phyloP scores from a whole-genome alignment of 306 rosid genomes.

The Calophaca sinica region DNA sequence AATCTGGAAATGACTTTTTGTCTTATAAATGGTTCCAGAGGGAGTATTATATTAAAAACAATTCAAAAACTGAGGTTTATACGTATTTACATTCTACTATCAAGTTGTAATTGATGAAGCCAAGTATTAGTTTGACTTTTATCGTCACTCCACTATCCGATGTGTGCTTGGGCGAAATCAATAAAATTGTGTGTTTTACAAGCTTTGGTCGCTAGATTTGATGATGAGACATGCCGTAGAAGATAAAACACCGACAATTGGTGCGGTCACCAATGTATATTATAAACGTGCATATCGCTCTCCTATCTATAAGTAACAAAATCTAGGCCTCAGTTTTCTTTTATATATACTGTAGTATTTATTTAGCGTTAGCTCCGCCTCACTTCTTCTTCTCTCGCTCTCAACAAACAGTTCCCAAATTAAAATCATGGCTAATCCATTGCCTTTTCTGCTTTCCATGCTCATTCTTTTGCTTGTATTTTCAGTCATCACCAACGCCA shows the following conservation, averaged over 20 bases:
- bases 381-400: background rate
- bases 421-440: constrained; percentile 24
- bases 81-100: too few relatives aligned
- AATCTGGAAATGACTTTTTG: too few relatives aligned
- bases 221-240: constrained; percentile 49
- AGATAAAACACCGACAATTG: constrained; percentile 78
- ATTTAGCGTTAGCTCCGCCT: background rate
- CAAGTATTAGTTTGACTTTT: too few relatives aligned
- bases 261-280: constrained; percentile 61
- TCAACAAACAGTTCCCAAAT: background rate
- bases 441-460: constrained; percentile 22
- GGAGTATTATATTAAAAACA: too few relatives aligned
- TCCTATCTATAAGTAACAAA: background rate
- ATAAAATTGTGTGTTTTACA: constrained; percentile 27
- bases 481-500: background rate
- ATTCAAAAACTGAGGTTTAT: too few relatives aligned
- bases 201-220: constrained; percentile 38
- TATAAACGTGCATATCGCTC: constrained; percentile 41
- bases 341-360: background rate
- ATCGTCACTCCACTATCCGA: background rate
- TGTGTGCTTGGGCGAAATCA: background rate
- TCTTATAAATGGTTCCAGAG: too few relatives aligned
- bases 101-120: too few relatives aligned
- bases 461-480: constrained; percentile 16
- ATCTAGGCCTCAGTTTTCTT: background rate